These are phyloP conservation scores for Liriodendron chinense DNA, from an alignment of 164 flowering plant species.

Conservation along the genomic window DNA sequence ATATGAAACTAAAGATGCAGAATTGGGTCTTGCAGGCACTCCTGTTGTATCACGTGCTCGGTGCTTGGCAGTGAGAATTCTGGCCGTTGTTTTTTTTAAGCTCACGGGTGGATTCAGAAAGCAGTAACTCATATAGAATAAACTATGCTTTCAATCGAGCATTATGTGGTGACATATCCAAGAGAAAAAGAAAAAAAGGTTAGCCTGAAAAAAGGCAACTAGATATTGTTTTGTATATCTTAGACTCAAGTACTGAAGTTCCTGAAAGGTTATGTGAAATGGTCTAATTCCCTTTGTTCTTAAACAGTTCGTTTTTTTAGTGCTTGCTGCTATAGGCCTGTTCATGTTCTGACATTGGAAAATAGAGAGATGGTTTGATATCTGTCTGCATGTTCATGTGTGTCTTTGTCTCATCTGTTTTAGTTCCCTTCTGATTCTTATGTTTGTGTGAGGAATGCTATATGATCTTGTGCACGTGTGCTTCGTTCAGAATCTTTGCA, in stretches of 20 bases:
- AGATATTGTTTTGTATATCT: conserved; percentile 9
- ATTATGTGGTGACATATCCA: conserved; percentile 6
- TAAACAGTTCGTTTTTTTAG: too few species aligned
- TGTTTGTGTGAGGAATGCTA: neutral
- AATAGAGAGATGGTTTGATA: neutral
- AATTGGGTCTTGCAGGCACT: conserved; percentile 23
- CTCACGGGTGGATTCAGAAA: conserved; percentile 18
- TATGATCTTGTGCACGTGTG: too few species aligned
- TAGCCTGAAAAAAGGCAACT: neutral
- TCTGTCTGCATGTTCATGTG: neutral
- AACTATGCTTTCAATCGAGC: conserved; percentile 15
- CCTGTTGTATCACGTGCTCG: conserved; percentile 20
- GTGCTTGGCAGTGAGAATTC: conserved; percentile 21
- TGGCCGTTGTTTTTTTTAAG: conserved; percentile 12
- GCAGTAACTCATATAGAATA: conserved; percentile 21
- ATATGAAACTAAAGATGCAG: neutral
- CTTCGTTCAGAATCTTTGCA: too few species aligned
- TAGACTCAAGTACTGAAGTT: neutral
- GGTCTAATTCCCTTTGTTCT: neutral
- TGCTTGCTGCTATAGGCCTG: neutral
- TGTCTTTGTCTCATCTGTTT: neutral
- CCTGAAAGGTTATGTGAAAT: neutral
- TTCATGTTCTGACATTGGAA: neutral
- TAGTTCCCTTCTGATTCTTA: neutral
- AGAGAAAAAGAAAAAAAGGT: neutral